phyloP scores from a whole-genome alignment of 805 yeast species.

The Kodamaea leandrae region DNA sequence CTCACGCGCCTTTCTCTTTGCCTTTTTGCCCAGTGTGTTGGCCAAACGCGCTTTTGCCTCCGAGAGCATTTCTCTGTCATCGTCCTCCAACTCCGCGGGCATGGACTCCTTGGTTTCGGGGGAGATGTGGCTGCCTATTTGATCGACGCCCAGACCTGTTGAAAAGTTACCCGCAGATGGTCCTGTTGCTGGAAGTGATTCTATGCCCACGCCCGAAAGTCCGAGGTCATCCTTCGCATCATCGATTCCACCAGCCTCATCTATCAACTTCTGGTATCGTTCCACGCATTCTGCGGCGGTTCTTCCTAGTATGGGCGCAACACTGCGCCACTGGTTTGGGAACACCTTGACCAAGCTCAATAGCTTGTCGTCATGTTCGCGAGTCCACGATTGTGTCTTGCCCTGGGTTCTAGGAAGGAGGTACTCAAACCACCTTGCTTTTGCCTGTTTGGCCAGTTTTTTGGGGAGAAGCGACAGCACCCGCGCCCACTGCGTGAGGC shows the following conservation, averaged over 20 bases:
- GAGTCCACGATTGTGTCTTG: slow-evolving; percentile 61
- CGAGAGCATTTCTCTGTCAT: slow-evolving; percentile 86
- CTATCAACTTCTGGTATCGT: slow-evolving; percentile 71
- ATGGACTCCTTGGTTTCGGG: slow-evolving; percentile 79
- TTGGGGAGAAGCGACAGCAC: slow-evolving; percentile 82
- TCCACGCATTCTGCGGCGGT: slow-evolving; percentile 87
- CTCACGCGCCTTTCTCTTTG: slow-evolving; percentile 85
- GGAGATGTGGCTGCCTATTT: slow-evolving; percentile 43
- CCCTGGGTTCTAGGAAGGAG: slow-evolving; percentile 65
- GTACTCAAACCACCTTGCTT: slow-evolving; percentile 90
- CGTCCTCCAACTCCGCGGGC: slow-evolving; percentile 70
- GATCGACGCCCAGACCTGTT: neutral
- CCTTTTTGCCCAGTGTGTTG: slow-evolving; percentile 92
- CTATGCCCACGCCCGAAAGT: slow-evolving; percentile 53
- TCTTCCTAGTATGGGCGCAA: slow-evolving; percentile 76
- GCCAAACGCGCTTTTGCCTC: slow-evolving; percentile 92
- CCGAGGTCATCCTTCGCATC: slow-evolving; percentile 30
- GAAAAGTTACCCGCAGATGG: slow-evolving; percentile 36
- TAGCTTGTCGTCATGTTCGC: slow-evolving; percentile 72
- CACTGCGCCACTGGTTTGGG: slow-evolving; percentile 94
- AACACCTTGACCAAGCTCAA: slow-evolving; percentile 62
- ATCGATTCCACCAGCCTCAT: slow-evolving; percentile 37
- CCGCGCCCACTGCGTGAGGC: slow-evolving; percentile 91
- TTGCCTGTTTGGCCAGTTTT: slow-evolving; percentile 88
- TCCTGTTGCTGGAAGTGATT: slow-evolving; percentile 45